Percentiles rank a stretch among this genome's conserved stretches.
These are phyloP conservation scores for Ogataea hybrid DNA, from an alignment of 1,139 yeast species.

Conservation along the genomic window DNA sequence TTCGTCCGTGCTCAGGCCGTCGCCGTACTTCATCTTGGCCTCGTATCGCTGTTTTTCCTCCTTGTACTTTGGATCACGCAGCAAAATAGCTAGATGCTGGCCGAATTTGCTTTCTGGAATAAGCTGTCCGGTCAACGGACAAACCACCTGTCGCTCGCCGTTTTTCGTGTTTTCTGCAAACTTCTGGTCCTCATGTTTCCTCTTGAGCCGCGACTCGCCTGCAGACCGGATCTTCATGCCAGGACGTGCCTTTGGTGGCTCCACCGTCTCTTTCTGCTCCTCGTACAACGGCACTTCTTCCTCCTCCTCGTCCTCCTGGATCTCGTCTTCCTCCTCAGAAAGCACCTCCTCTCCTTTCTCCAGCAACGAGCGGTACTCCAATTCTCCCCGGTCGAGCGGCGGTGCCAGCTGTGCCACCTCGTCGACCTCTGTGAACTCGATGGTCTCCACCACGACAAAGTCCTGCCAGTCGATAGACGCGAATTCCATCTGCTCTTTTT, in stretches of 20 bases:
- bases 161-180: conserved; percentile 14
- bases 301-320: conserved; percentile 9
- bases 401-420: conserved; percentile 57
- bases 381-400: conserved; percentile 59
- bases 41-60: conserved; percentile 65
- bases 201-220: conserved; percentile 58
- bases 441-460: conserved; percentile 66
- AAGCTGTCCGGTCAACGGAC: conserved; percentile 71
- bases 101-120: conserved; percentile 74
- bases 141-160: conserved; percentile 47
- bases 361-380: conserved; percentile 61
- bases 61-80: conserved; percentile 77
- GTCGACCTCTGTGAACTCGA: conserved; percentile 68
- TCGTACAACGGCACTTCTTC: conserved; percentile 16
- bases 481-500: conserved; percentile 50
- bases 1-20: conserved; percentile 64
- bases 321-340: conserved; percentile 15
- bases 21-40: conserved; percentile 49
- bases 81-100: conserved; percentile 65
- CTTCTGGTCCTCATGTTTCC: conserved; percentile 9
- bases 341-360: conserved; percentile 34
- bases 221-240: conserved; percentile 69
- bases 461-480: conserved; percentile 90
- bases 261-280: conserved; percentile 11
- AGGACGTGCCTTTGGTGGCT: conserved; percentile 34